phyloP scores from a whole-genome alignment of 2,329 filamentous ascomycete genomes.

The Sarocladium brachiariae region DNA sequence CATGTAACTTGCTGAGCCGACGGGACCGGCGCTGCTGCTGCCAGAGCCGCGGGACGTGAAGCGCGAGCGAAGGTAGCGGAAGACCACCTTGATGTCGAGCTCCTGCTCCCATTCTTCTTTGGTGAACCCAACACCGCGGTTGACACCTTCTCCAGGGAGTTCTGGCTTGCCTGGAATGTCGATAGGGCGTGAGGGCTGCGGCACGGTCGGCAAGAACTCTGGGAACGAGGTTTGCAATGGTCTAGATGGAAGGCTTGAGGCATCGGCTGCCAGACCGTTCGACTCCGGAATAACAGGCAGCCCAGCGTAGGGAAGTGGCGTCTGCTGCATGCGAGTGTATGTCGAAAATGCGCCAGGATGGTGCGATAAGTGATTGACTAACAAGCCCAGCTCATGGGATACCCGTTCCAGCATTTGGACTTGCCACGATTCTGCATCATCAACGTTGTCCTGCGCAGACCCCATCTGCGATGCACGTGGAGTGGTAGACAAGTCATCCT shows the following conservation, averaged over 20 bases:
- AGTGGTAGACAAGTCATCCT: conserved; percentile 39
- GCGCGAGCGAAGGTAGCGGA: conserved; percentile 74
- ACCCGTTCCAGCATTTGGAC: conserved; percentile 74
- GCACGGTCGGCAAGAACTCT: conserved; percentile 11
- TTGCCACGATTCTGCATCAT: conserved; percentile 56
- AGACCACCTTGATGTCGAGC: conserved; percentile 84
- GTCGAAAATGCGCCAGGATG: conserved; percentile 86
- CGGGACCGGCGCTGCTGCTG: conserved; percentile 34
- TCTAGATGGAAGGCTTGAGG: not conserved
- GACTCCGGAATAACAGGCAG: conserved; percentile 58
- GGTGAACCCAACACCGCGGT: conserved; percentile 36
- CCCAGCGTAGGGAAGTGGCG: conserved; percentile 69
- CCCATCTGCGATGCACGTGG: conserved; percentile 34
- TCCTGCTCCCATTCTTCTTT: conserved; percentile 92
- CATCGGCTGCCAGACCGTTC: not conserved
- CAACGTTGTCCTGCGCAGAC: conserved; percentile 10
- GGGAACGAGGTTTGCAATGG: conserved; percentile 12
- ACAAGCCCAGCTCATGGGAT: conserved; percentile 74
- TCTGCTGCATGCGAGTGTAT: conserved; percentile 60
- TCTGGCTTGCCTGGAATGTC: conserved; percentile 26
- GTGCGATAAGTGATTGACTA: conserved; percentile 74
- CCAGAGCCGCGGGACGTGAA: conserved; percentile 51
- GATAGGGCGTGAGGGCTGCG: conserved; percentile 27
- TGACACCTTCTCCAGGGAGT: conserved; percentile 18
- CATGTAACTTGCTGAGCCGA: conserved; percentile 30